Evolutionary conservation across 805 yeast genomes (phyloP).

Genomic region (Suhomyces sp.): DNA sequence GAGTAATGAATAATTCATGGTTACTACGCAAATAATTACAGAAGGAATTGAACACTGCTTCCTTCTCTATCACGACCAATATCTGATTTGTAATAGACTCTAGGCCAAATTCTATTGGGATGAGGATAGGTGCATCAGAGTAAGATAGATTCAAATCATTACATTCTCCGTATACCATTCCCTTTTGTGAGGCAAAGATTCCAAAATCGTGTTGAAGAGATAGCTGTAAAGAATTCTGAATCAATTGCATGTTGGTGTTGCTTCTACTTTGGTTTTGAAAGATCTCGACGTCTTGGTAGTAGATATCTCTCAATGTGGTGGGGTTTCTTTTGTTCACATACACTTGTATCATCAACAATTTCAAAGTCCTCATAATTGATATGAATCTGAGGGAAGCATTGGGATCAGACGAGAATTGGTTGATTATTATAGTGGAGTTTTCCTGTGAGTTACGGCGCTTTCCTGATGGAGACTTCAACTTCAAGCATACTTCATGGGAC

Average conservation of each 20-base stretch:
- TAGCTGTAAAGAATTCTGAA: slow-evolving; percentile 40
- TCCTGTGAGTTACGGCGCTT: background rate
- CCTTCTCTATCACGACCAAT: slow-evolving; percentile 36
- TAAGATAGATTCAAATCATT: slow-evolving; percentile 3
- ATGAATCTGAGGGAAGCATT: slow-evolving; percentile 3
- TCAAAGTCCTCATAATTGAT: slow-evolving; percentile 6
- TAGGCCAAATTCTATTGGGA: slow-evolving; percentile 18
- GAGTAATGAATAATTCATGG: background rate
- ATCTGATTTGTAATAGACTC: background rate
- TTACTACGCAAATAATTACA: slow-evolving; percentile 17
- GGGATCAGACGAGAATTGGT: background rate
- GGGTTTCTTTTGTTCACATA: background rate
- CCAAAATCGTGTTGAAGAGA: slow-evolving; percentile 36
- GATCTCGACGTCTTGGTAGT: slow-evolving; percentile 54
- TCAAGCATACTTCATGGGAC: background rate
- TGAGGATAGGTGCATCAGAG: slow-evolving; percentile 21
- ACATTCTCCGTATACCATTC: slow-evolving; percentile 46
- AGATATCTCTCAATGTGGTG: slow-evolving; percentile 56
- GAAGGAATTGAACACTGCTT: slow-evolving; percentile 39
- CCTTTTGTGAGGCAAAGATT: slow-evolving; percentile 56
- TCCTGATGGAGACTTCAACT: background rate
- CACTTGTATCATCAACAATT: slow-evolving; percentile 3
- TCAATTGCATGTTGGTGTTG: slow-evolving; percentile 35
- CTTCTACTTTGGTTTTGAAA: slow-evolving; percentile 47
- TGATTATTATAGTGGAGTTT: background rate